Percentiles rank a stretch among this genome's conserved stretches.
Conservation (phyloP, 2,329 filamentous ascomycete genomes). For the Chrysosporium keratinophilum region DNA sequence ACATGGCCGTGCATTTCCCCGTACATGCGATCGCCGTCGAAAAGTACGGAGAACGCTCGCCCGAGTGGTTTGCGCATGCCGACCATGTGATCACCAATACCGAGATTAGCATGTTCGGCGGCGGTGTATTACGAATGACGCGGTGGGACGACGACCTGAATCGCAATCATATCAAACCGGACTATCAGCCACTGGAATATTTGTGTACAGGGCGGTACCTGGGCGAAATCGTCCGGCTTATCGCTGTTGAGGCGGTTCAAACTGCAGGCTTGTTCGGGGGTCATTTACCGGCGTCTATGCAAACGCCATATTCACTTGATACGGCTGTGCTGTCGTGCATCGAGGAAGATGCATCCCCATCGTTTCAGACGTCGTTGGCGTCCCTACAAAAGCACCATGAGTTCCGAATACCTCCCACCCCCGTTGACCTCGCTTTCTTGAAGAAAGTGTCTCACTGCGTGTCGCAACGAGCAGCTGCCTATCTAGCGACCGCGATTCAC, state of each 20-base stretch:
- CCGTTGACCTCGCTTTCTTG: conserved; percentile 46
- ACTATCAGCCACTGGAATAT: conserved; percentile 57
- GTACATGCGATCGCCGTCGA: conserved; percentile 42
- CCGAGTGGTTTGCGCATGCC: conserved; percentile 47
- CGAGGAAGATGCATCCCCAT: conserved; percentile 38
- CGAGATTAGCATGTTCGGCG: conserved; percentile 57
- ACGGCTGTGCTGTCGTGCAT: conserved; percentile 50
- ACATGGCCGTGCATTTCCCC: conserved; percentile 53
- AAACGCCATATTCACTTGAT: conserved; percentile 50
- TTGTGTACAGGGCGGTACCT: conserved; percentile 54
- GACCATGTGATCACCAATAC: conserved; percentile 55
- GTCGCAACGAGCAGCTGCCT: conserved; percentile 50
- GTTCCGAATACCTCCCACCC: conserved; percentile 36
- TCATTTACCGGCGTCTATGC: conserved; percentile 45
- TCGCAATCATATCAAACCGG: conserved; percentile 45
- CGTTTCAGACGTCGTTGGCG: conserved; percentile 31
- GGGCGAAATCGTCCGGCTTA: conserved; percentile 52
- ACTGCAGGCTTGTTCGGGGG: conserved; percentile 48
- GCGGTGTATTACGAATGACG: conserved; percentile 48
- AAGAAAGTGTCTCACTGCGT: conserved; percentile 44
- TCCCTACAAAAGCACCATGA: conserved; percentile 45
- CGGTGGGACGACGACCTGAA: conserved; percentile 54
- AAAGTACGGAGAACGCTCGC: conserved; percentile 48
- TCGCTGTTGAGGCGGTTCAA: conserved; percentile 50
- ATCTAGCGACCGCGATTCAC: conserved; percentile 53